phyloP scores from a whole-genome alignment of 495 filamentous ascomycete genomes.

The Wilcoxina mikolae region DNA sequence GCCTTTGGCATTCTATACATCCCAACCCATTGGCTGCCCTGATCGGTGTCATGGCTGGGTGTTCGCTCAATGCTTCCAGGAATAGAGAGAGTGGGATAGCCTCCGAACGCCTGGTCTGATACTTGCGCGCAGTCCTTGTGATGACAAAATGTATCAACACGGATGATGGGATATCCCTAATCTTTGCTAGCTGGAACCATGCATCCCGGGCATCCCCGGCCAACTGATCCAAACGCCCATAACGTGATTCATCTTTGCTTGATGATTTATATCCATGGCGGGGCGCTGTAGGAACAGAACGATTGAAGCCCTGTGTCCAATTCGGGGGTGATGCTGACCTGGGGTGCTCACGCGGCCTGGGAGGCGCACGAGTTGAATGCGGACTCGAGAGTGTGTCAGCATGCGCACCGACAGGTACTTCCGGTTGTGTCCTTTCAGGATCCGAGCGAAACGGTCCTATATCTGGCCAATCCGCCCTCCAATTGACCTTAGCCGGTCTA shows the following conservation, averaged over 20 bases:
- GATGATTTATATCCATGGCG: neutral
- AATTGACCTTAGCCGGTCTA: slow-evolving; percentile 55
- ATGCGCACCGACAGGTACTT: slow-evolving; percentile 1
- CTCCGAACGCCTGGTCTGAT: slow-evolving; percentile 39
- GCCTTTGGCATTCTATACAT: slow-evolving; percentile 44
- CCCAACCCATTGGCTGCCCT: slow-evolving; percentile 46
- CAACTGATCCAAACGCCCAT: slow-evolving; percentile 3
- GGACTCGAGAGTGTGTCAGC: neutral
- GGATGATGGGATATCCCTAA: slow-evolving; percentile 48
- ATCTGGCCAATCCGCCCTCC: slow-evolving; percentile 66
- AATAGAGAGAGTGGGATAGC: slow-evolving; percentile 46
- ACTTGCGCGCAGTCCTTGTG: slow-evolving; percentile 44
- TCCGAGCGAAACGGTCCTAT: slow-evolving; percentile 52
- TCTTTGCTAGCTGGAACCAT: slow-evolving; percentile 44
- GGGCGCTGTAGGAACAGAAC: slow-evolving; percentile 1
- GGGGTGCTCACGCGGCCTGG: neutral
- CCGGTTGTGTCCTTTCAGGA: slow-evolving; percentile 27
- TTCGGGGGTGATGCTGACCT: neutral
- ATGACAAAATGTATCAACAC: slow-evolving; percentile 50
- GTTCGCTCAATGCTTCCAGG: slow-evolving; percentile 49
- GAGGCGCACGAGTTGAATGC: neutral
- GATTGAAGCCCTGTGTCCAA: neutral
- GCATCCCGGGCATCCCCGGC: slow-evolving; percentile 37
- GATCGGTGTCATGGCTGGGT: slow-evolving; percentile 50
- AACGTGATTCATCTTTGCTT: neutral